Conservation (phyloP, 768 basidiomycete species). For the Trametes elegans region DNA sequence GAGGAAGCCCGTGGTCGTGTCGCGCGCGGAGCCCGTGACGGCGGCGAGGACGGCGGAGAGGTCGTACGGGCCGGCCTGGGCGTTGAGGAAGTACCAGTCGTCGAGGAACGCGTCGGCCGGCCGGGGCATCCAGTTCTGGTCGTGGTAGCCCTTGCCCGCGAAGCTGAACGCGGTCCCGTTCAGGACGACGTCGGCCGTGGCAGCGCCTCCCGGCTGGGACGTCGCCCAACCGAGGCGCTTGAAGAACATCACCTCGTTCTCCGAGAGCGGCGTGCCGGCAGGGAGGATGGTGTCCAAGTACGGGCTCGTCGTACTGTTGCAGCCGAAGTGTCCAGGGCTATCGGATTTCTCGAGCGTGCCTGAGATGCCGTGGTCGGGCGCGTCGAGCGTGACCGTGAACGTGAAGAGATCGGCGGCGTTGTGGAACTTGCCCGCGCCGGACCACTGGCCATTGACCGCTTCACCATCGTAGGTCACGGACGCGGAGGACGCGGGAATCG, state of each 20-base stretch:
- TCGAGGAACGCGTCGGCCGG: conserved; percentile 22
- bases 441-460: conserved; percentile 22
- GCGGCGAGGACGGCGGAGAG: conserved; percentile 20
- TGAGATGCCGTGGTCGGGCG: conserved; percentile 11
- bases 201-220: conserved; percentile 21
- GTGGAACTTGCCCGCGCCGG: conserved; percentile 18
- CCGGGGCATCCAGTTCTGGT: conserved; percentile 21
- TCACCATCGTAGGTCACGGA: conserved; percentile 17
- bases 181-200: conserved; percentile 19
- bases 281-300: conserved; percentile 19
- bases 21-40: conserved; percentile 15
- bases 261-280: conserved; percentile 10
- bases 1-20: conserved; percentile 27
- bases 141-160: conserved; percentile 24
- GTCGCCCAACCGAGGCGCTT: conserved; percentile 26
- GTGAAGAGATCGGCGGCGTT: conserved; percentile 19
- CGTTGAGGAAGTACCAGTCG: conserved; percentile 26
- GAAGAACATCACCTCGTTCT: conserved; percentile 22
- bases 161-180: conserved; percentile 21
- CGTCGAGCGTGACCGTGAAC: conserved; percentile 20
- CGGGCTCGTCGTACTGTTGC: conserved; percentile 22
- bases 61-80: conserved; percentile 24
- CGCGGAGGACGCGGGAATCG: conserved; percentile 17
- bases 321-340: conserved; percentile 22
- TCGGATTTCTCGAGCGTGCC: conserved; percentile 21